Evolutionary conservation across 169 alveolate genomes (phyloP).

Genomic region (Neospora caninum): DNA sequence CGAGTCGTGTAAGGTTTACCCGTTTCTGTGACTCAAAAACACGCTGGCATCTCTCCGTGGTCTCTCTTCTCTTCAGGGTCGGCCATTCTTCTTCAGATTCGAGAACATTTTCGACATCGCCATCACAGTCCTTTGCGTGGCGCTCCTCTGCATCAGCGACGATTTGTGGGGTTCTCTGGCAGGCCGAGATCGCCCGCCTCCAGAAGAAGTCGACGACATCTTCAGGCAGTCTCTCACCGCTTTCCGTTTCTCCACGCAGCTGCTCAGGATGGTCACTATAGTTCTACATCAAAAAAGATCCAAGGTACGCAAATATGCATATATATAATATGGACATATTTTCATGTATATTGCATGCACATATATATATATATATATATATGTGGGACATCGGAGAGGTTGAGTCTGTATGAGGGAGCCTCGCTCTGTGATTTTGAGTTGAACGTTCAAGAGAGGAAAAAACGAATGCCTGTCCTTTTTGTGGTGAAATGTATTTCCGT

Average conservation of each 20-base stretch:
- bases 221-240: constrained; percentile 44
- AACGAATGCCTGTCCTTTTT: too few relatives aligned
- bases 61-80: constrained; percentile 18
- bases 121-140: constrained; percentile 50
- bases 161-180: not conserved
- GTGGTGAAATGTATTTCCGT: too few relatives aligned
- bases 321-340: not conserved
- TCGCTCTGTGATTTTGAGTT: too few relatives aligned
- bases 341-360: not conserved
- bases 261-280: constrained; percentile 49
- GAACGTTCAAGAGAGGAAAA: too few relatives aligned
- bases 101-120: constrained; percentile 55
- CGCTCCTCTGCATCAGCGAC: constrained; percentile 54
- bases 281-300: constrained; percentile 57
- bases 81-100: constrained; percentile 27
- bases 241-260: constrained; percentile 55
- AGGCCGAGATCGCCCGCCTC: constrained; percentile 21
- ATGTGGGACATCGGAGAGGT: too few relatives aligned
- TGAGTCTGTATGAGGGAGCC: too few relatives aligned
- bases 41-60: not conserved
- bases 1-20: too few relatives aligned
- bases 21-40: too few relatives aligned
- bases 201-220: constrained; percentile 50
- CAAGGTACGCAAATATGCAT: constrained; percentile 19
- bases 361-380: not conserved